phyloP scores from a whole-genome alignment of 169 alveolate species.

The Pseudocohnilembus persalinus region DNA sequence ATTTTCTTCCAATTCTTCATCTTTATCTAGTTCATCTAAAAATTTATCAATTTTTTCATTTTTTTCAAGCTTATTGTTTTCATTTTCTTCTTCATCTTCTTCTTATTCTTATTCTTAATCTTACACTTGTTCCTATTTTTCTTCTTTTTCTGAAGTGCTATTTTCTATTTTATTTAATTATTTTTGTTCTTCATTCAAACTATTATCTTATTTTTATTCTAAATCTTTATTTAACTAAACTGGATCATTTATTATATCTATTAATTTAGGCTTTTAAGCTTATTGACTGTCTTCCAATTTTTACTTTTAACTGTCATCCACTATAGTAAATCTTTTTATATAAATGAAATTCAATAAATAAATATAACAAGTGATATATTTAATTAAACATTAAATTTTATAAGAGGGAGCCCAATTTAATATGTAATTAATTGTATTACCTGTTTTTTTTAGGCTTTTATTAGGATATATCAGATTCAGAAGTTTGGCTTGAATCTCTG shows the following conservation, averaged over 20 bases:
- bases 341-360: not conserved
- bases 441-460: not conserved
- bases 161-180: not conserved
- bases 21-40: slow-evolving; percentile 12
- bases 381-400: too few relatives aligned
- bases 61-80: not conserved
- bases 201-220: too few relatives aligned
- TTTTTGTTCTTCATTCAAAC: too few relatives aligned
- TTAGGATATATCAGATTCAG: not conserved
- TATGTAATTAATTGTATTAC: too few relatives aligned
- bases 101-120: not conserved
- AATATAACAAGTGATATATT: too few relatives aligned
- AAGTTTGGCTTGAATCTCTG: not conserved
- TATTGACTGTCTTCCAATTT: too few relatives aligned
- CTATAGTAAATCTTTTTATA: not conserved
- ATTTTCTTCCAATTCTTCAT: slow-evolving; percentile 5
- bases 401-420: too few relatives aligned
- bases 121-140: not conserved
- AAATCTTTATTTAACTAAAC: too few relatives aligned
- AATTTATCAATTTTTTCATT: slow-evolving; percentile 18
- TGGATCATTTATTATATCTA: too few relatives aligned
- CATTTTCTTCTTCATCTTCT: slow-evolving; percentile 6
- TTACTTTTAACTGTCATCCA: not conserved
- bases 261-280: too few relatives aligned
- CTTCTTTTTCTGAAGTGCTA: not conserved